A percentile compares a stretch with the other conserved stretches of the same genome.
Conservation (phyloP, 1,139 yeast genomes). For the Sugiyamaella castrensis region DNA sequence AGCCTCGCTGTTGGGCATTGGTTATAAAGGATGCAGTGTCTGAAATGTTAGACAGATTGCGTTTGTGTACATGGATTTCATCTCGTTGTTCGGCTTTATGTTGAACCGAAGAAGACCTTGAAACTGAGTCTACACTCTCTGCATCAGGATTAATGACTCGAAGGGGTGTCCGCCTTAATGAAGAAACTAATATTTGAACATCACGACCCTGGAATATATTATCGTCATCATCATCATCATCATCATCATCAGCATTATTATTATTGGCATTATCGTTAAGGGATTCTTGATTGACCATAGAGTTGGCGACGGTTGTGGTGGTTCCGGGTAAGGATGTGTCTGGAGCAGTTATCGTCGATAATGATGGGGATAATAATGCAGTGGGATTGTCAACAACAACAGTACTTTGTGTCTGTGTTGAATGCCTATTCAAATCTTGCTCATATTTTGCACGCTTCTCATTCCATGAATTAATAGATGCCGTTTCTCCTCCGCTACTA, state of each 20-base stretch:
- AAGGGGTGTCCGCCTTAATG: constrained; percentile 61
- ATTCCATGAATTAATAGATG: constrained; percentile 33
- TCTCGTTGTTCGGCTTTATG: constrained; percentile 3
- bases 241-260: constrained; percentile 36
- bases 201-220: constrained; percentile 52
- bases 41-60: constrained; percentile 28
- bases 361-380: background rate
- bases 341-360: background rate
- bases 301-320: background rate
- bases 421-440: constrained; percentile 13
- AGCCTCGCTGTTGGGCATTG: background rate
- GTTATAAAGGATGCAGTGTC: constrained; percentile 1
- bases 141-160: constrained; percentile 61
- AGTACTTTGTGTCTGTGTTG: constrained; percentile 1
- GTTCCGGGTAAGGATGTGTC: background rate
- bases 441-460: constrained; percentile 30
- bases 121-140: constrained; percentile 10
- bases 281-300: too few species aligned
- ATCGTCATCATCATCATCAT: constrained; percentile 38
- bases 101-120: constrained; percentile 12
- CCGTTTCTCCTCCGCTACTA: constrained; percentile 23
- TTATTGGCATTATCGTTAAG: constrained; percentile 35
- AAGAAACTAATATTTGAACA: constrained; percentile 70
- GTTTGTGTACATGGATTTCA: constrained; percentile 17
- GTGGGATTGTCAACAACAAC: background rate